Percentiles rank a stretch among this genome's conserved stretches.
Evolutionary conservation across 805 yeast species (phyloP).

Genomic region (Barnettozyma botsteinii): DNA sequence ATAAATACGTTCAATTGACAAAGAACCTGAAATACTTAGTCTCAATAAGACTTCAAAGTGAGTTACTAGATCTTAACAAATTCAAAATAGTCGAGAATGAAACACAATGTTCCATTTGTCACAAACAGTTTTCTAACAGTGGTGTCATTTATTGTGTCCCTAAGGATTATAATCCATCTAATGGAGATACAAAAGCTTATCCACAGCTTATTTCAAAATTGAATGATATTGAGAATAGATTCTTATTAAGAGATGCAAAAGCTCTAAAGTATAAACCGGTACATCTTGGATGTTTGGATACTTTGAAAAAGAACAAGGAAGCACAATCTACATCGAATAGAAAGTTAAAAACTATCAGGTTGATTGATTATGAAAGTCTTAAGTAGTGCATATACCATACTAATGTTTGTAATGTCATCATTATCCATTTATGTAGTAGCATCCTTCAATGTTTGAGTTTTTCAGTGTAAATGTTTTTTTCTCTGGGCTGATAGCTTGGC

Average conservation of each 20-base stretch:
- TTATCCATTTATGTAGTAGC: no score
- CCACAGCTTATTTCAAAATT: no score
- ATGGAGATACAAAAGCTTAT: conserved; percentile 46
- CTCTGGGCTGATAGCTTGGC: no score
- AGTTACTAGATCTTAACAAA: background rate
- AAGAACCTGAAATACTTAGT: conserved; percentile 1
- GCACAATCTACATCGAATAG: no score
- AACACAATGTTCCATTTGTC: conserved; percentile 52
- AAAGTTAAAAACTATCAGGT: conserved; percentile 14
- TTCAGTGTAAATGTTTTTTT: no score
- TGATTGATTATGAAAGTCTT: conserved; percentile 14
- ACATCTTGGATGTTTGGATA: conserved; percentile 21
- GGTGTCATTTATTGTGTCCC: conserved; percentile 47
- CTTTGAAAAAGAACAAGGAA: background rate
- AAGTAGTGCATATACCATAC: no score
- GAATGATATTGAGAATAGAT: no score
- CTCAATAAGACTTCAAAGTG: background rate
- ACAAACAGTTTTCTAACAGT: conserved; percentile 45
- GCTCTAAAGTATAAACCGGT: conserved; percentile 5
- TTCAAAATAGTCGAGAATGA: conserved; percentile 1
- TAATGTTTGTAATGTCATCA: no score
- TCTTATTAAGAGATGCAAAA: background rate
- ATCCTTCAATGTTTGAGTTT: no score
- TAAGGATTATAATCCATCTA: conserved; percentile 27
- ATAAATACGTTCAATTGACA: conserved; percentile 1